A percentile compares a stretch with the other conserved stretches of the same genome.
Conservation (phyloP, 495 filamentous ascomycete species). For the Aspergillus panamensis region DNA sequence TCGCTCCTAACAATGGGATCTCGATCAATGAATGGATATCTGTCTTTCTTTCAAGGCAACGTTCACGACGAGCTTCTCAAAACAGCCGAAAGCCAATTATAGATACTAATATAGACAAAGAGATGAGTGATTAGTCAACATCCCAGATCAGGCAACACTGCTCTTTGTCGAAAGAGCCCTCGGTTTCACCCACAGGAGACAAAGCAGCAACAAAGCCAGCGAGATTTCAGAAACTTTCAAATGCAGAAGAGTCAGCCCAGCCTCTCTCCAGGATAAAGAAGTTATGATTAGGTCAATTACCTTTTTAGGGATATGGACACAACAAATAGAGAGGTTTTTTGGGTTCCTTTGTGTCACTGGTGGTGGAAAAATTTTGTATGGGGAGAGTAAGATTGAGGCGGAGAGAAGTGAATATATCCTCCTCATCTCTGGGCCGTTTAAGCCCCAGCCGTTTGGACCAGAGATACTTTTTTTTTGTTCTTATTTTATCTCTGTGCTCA, state of each 20-base stretch:
- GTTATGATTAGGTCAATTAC: not conserved
- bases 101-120: not conserved
- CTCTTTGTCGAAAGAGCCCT: not conserved
- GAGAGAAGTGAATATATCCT: no score
- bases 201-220: not conserved
- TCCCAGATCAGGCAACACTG: not conserved
- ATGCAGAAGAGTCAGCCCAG: not conserved
- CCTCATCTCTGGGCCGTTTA: no score
- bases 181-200: not conserved
- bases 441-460: not conserved
- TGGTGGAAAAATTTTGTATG: no score
- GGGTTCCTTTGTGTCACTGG: no score
- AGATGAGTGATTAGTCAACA: not conserved
- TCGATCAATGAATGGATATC: not conserved
- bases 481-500: not conserved
- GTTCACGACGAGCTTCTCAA: not conserved
- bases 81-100: not conserved
- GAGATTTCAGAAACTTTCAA: not conserved
- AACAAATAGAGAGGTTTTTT: no score
- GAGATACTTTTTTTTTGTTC: not conserved
- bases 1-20: not conserved
- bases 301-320: not conserved
- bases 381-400: no score
- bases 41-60: not conserved
- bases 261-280: not conserved